phyloP scores from a whole-genome alignment of 805 yeast species.

The Saccharomycopsis capsularis region DNA sequence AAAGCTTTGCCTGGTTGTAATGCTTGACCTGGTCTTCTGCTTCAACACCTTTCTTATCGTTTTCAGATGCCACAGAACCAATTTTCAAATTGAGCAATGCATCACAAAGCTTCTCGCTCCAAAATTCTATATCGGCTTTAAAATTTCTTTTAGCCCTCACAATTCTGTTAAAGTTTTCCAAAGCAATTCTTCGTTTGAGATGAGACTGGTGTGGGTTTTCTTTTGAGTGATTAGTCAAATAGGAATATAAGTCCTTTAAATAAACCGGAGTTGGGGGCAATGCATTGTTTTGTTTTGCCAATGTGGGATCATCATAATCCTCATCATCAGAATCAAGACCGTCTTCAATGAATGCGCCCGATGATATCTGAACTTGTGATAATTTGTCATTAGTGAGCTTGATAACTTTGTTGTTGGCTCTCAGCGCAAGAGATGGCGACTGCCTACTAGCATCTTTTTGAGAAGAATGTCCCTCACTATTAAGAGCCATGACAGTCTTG shows the following conservation, averaged over 20 bases:
- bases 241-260: conserved; percentile 17
- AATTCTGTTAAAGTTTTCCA: conserved; percentile 10
- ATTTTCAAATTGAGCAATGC: conserved; percentile 13
- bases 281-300: conserved; percentile 18
- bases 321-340: conserved; percentile 20
- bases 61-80: not conserved
- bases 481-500: not conserved
- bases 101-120: conserved; percentile 13
- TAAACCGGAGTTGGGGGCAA: conserved; percentile 16
- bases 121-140: conserved; percentile 13
- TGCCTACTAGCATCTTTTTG: not conserved
- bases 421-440: not conserved
- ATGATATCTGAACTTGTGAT: too few relatives aligned
- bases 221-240: conserved; percentile 14
- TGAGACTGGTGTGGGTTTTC: conserved; percentile 13
- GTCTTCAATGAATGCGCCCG: not conserved
- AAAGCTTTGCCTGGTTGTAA: conserved; percentile 15
- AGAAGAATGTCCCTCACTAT: not conserved
- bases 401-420: not conserved
- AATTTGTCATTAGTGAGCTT: not conserved
- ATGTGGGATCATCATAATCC: conserved; percentile 18
- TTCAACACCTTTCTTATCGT: not conserved
- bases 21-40: not conserved
- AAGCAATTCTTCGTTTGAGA: conserved; percentile 14
- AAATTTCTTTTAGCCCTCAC: conserved; percentile 10